These are phyloP conservation scores for Litsea cubeba DNA, from an alignment of 164 flowering plant species.

Conservation along the genomic window DNA sequence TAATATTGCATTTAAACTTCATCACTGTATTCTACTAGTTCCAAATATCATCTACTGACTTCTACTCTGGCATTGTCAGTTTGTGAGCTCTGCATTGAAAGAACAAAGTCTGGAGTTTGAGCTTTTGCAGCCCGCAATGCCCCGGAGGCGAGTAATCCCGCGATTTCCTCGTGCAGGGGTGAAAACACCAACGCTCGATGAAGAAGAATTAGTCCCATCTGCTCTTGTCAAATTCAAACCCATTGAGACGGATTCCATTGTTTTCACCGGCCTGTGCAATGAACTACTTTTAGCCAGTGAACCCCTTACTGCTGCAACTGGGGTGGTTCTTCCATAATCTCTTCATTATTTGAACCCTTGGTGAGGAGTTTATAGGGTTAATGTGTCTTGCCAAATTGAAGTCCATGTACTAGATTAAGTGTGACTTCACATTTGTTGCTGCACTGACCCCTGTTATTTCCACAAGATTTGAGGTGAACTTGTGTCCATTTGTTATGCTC, in stretches of 20 bases:
- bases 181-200: constrained; percentile 52
- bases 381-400: too few species aligned
- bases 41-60: neutral
- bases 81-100: constrained; percentile 77
- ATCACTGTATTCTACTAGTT: neutral
- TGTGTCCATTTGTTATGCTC: too few species aligned
- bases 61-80: constrained; percentile 30
- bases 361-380: too few species aligned
- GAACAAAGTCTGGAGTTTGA: constrained; percentile 80
- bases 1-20: neutral
- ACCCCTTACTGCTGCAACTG: constrained; percentile 37
- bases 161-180: constrained; percentile 42
- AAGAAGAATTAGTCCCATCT: constrained; percentile 86
- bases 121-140: constrained; percentile 57
- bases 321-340: neutral
- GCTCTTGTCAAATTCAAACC: constrained; percentile 89
- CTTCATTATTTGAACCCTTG: neutral
- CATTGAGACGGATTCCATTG: constrained; percentile 66
- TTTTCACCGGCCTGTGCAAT: constrained; percentile 79
- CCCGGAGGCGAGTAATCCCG: constrained; percentile 70
- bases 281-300: constrained; percentile 79
- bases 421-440: neutral
- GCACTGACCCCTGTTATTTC: too few species aligned
- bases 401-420: neutral
- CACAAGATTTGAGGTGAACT: too few species aligned